A percentile compares a stretch with the other conserved stretches of the same genome.
Evolutionary conservation across 2,329 filamentous ascomycete genomes (phyloP).

Genomic region (Trichoderma hamatum): DNA sequence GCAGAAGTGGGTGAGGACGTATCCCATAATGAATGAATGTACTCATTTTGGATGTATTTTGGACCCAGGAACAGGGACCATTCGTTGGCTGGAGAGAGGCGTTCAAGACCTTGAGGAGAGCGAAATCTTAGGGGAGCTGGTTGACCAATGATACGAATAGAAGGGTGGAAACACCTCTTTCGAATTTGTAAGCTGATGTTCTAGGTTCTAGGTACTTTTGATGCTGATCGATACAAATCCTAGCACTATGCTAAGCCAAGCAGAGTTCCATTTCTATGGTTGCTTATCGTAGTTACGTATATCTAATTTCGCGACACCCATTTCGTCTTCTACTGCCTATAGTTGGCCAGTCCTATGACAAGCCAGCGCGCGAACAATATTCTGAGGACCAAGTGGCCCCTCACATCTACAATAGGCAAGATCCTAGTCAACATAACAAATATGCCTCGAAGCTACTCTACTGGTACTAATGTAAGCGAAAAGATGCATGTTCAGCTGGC

Average conservation of each 20-base stretch:
- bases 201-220: no score
- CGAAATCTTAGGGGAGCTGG: background rate
- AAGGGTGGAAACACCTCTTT: background rate
- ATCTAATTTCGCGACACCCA: no score
- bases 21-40: background rate
- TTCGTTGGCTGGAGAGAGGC: background rate
- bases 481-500: background rate
- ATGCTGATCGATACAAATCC: no score
- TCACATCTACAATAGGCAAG: background rate
- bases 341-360: no score
- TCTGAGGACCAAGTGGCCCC: background rate
- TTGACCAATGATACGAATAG: background rate
- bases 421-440: background rate
- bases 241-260: no score
- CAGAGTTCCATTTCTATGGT: no score
- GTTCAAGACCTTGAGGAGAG: background rate
- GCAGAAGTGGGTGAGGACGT: background rate
- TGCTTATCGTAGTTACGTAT: no score
- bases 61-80: background rate
- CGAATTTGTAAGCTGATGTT: no score
- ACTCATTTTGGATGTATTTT: background rate
- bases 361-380: no score
- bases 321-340: no score
- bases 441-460: background rate
- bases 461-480: background rate